Evolutionary conservation across 179 eudicot genomes (phyloP).

Genomic region (Beta macrorhiza): DNA sequence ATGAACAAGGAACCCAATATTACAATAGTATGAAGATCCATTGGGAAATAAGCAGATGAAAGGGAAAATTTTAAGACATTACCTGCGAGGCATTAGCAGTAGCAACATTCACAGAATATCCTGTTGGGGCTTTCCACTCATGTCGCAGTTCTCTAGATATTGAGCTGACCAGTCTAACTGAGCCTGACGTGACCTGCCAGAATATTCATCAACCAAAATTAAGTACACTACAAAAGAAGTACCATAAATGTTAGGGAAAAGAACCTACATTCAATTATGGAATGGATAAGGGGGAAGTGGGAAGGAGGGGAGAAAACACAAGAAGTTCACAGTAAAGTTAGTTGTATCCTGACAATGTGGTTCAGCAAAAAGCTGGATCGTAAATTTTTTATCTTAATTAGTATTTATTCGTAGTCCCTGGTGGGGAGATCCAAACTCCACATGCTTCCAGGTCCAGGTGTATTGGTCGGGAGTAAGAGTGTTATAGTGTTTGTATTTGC

Average conservation of each 20-base stretch:
- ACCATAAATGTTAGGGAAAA: background rate
- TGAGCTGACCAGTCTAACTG: constrained; percentile 88
- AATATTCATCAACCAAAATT: constrained; percentile 18
- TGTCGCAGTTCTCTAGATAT: constrained; percentile 64
- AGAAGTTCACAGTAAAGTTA: background rate
- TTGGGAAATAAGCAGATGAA: background rate
- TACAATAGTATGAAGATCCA: background rate
- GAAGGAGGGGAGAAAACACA: background rate
- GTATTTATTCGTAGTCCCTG: background rate
- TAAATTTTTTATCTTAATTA: background rate
- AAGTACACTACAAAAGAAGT: background rate
- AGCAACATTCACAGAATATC: constrained; percentile 86
- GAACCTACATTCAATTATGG: background rate
- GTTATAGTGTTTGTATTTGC: background rate
- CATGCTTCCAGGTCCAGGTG: background rate
- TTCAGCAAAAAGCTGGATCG: background rate
- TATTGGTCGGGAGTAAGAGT: background rate
- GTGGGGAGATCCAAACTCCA: background rate
- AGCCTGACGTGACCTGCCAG: constrained; percentile 83
- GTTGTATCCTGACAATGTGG: background rate
- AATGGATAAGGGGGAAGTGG: background rate
- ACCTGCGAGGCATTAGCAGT: constrained; percentile 98
- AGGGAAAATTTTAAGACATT: background rate
- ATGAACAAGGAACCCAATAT: background rate
- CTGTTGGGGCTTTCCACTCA: constrained; percentile 89